Evolutionary conservation across 1,284 basidiomycete species (phyloP).

Genomic region (Cryptococcus sp.): DNA sequence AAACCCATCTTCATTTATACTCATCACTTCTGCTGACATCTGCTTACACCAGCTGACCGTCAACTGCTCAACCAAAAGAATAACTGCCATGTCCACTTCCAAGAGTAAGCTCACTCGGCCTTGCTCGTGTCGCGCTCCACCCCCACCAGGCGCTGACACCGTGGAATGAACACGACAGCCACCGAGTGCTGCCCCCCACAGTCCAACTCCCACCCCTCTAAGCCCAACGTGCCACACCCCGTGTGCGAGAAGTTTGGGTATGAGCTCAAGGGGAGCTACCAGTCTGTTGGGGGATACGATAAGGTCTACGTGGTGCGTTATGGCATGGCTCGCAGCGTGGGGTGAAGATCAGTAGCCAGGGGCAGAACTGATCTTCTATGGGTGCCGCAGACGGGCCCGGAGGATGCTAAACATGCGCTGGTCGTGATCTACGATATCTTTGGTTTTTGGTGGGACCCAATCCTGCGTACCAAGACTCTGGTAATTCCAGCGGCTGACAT

Average conservation of each 20-base stretch:
- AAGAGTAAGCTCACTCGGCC: neutral
- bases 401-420: slow-evolving; percentile 35
- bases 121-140: neutral
- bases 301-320: slow-evolving; percentile 40
- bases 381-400: slow-evolving; percentile 29
- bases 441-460: slow-evolving; percentile 39
- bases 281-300: slow-evolving; percentile 29
- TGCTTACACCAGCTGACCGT: too few species aligned
- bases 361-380: neutral
- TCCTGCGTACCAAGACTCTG: neutral
- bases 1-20: too few species aligned
- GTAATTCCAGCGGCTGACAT: slow-evolving; percentile 8
- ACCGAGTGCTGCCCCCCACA: slow-evolving; percentile 38
- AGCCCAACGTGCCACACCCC: slow-evolving; percentile 36
- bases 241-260: slow-evolving; percentile 22
- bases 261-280: slow-evolving; percentile 26
- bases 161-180: neutral
- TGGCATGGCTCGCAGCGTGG: neutral
- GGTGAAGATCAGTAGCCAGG: too few species aligned
- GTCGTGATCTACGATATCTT: slow-evolving; percentile 42
- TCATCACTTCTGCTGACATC: too few species aligned
- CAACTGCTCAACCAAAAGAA: neutral
- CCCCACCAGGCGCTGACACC: neutral
- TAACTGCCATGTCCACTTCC: neutral
- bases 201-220: slow-evolving; percentile 23